Percentiles rank a stretch among this genome's conserved stretches.
Evolutionary conservation across 202 grass and related monocot genomes (phyloP).

Genomic region (Dendrocalamus latiflorus): DNA sequence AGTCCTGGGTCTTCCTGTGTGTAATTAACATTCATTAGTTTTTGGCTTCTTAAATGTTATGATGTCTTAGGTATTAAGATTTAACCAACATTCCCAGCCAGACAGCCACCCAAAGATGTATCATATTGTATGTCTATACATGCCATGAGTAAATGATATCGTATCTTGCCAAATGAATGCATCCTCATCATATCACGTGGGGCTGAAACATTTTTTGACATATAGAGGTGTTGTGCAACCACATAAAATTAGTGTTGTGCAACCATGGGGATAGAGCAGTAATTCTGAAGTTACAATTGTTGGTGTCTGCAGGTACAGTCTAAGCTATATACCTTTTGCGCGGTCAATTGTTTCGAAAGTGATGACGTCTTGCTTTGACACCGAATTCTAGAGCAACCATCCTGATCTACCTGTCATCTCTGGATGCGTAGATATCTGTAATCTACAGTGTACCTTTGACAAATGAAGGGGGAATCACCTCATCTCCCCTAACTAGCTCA

Average conservation of each 20-base stretch:
- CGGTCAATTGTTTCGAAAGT: slow-evolving; percentile 79
- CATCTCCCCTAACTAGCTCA: not conserved
- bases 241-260: not conserved
- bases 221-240: not conserved
- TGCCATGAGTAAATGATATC: not conserved
- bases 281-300: slow-evolving; percentile 15
- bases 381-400: slow-evolving; percentile 67
- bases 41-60: not conserved
- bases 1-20: not conserved
- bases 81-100: not conserved
- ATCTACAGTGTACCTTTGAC: slow-evolving; percentile 22
- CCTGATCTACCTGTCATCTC: not conserved
- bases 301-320: slow-evolving; percentile 81
- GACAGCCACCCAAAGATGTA: not conserved
- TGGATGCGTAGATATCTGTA: not conserved
- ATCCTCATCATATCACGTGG: not conserved
- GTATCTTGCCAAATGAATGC: not conserved
- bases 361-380: slow-evolving; percentile 92
- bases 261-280: not conserved
- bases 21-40: not conserved
- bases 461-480: not conserved
- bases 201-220: not conserved
- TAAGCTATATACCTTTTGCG: slow-evolving; percentile 98
- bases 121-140: not conserved
- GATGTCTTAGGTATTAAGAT: not conserved